Evolutionary conservation across 176 grass and related monocot genomes (phyloP).

Genomic region (Microstegium vimineum): DNA sequence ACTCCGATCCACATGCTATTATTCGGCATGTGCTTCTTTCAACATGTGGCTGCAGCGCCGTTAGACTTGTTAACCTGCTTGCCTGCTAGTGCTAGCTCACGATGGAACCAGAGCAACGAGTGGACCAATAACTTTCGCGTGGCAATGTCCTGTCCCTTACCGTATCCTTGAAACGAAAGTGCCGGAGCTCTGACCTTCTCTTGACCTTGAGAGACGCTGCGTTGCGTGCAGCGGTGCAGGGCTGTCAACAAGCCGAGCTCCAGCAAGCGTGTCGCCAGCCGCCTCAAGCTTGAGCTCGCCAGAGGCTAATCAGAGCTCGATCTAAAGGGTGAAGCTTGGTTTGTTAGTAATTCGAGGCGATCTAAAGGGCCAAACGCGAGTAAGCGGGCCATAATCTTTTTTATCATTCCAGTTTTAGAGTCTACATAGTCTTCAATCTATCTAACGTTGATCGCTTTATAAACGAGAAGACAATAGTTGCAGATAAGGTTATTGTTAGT

Average conservation of each 20-base stretch:
- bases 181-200: neutral
- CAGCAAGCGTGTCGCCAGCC: too few species aligned
- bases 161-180: neutral
- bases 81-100: neutral
- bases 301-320: too few species aligned
- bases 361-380: too few species aligned
- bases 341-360: too few species aligned
- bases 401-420: slow-evolving; percentile 6
- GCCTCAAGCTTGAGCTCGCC: too few species aligned
- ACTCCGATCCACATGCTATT: neutral
- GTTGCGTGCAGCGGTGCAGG: too few species aligned
- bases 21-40: neutral
- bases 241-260: too few species aligned
- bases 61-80: neutral
- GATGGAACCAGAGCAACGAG: neutral
- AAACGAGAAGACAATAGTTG: slow-evolving; percentile 66
- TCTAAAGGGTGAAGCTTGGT: too few species aligned
- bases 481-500: slow-evolving; percentile 54
- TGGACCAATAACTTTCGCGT: neutral
- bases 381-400: too few species aligned
- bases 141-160: neutral
- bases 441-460: neutral
- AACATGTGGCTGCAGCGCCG: too few species aligned
- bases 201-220: neutral
- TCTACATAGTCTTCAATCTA: slow-evolving; percentile 55